These are phyloP conservation scores for Catharanthus roseus DNA, from an alignment of 257 asterid species.

Conservation along the genomic window DNA sequence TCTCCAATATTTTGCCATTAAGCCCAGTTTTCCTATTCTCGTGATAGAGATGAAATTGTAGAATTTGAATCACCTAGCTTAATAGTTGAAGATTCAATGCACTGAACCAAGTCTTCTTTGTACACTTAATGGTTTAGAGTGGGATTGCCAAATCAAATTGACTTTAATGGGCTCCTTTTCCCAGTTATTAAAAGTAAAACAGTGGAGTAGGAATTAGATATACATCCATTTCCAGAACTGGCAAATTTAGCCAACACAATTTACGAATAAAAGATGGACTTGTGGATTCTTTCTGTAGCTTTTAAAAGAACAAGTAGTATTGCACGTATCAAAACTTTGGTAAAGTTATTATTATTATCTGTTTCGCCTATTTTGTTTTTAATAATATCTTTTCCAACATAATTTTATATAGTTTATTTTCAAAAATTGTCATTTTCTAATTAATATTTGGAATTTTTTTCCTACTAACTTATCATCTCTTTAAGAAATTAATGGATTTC, in stretches of 20 bases:
- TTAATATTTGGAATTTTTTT: too few relatives aligned
- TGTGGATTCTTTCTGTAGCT: neutral
- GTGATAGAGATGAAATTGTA: neutral
- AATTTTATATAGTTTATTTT: too few relatives aligned
- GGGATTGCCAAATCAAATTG: neutral
- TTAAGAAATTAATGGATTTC: too few relatives aligned
- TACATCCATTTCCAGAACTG: neutral
- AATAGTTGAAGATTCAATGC: neutral
- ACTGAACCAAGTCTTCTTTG: neutral
- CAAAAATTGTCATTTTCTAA: too few relatives aligned
- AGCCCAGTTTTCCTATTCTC: neutral
- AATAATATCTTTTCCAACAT: too few relatives aligned
- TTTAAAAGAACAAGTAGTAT: neutral
- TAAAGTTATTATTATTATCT: too few relatives aligned
- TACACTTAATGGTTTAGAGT: neutral
- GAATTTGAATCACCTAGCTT: neutral
- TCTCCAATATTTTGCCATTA: neutral
- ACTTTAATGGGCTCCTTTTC: neutral
- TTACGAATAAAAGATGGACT: neutral
- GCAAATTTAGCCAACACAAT: neutral
- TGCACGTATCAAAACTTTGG: too few relatives aligned
- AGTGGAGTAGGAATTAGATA: neutral
- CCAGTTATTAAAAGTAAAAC: neutral
- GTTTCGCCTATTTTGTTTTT: too few relatives aligned
- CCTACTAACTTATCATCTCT: too few relatives aligned